Evolutionary conservation across 2,329 filamentous ascomycete species (phyloP).

Genomic region (Alternaria sp.): DNA sequence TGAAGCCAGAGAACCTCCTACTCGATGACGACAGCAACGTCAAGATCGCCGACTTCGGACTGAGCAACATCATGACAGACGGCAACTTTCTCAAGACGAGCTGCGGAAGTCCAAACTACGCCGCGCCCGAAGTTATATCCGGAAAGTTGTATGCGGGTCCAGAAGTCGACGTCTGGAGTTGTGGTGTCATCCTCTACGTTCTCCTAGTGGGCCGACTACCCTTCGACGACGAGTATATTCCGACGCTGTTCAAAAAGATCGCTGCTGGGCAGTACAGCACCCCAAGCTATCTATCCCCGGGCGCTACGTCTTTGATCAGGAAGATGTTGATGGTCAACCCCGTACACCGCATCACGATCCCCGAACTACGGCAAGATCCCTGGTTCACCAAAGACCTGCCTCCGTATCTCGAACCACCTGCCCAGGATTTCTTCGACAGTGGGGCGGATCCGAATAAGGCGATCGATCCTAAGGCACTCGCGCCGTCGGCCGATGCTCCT

Average conservation of each 20-base stretch:
- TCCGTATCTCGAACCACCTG: conserved; percentile 82
- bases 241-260: conserved; percentile 96
- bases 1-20: conserved; percentile 96
- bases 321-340: conserved; percentile 96
- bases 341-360: conserved; percentile 90
- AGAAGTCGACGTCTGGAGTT: conserved; percentile 98
- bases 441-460: conserved; percentile 93
- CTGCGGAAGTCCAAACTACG: conserved; percentile 97
- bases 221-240: conserved; percentile 98
- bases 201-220: conserved; percentile 74
- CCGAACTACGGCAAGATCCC: conserved; percentile 88
- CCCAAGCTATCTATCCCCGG: conserved; percentile 86
- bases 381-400: conserved; percentile 93
- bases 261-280: conserved; percentile 92
- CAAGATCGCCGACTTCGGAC: conserved; percentile 98
- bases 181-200: conserved; percentile 81
- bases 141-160: conserved; percentile 97
- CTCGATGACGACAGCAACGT: conserved; percentile 96
- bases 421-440: conserved; percentile 91
- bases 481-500: conserved; percentile 71
- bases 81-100: conserved; percentile 99
- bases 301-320: conserved; percentile 81
- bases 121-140: conserved; percentile 95
- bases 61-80: conserved; percentile 99
- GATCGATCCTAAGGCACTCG: conserved; percentile 82